Evolutionary conservation across 1,139 yeast species (phyloP), one percentile per base, ranked within the genome.

Genomic region (Suzukiozyma palmioleophila): DNA sequence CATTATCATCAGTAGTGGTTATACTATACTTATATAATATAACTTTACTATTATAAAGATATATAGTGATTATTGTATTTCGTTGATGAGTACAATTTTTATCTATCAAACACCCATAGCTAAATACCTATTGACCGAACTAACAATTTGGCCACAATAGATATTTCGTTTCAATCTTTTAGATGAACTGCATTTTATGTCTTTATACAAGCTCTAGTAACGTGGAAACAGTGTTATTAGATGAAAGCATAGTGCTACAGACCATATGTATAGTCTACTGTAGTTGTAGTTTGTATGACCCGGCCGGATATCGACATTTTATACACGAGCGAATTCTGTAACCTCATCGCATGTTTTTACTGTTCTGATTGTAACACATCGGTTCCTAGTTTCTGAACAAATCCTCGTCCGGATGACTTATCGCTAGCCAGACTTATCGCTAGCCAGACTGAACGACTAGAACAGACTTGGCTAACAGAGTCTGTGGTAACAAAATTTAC

Each of bases 81-180:
- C 47, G 40, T 47, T 29, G 47, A 47, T 47, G 52, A 37, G 27
- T 39, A 24, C 33, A 30, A 29, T 40, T 35, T 29, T 32, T 22
- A 28, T 35, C 44, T 32, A 27, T 33, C 35, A 43, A 36, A 39
- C 44, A 48, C 52, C 52, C 52, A 48, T 48, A 75, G 80, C 80
- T 75, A 74, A 72, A 77, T 70, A 73, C 62, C 64, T 64, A 57
- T 64, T 75, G 80, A 75, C 79, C 75, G 60, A 67, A 67, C 69
- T 72, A 75, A 75, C 80, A 75, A 73, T 66, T 66, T 59, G 71
- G 84, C 68, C 77, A 79, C 84, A 79, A 69, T 66, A 57, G 68
- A 64, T 77, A 75, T 79, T 79, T 77, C 84, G 84, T 79, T 79
- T 79, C 79, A 82, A 84, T 77, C 77, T 75, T 81, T 79, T 79